phyloP scores from a whole-genome alignment of 176 grass and related monocot genomes.

The Puya raimondii region DNA sequence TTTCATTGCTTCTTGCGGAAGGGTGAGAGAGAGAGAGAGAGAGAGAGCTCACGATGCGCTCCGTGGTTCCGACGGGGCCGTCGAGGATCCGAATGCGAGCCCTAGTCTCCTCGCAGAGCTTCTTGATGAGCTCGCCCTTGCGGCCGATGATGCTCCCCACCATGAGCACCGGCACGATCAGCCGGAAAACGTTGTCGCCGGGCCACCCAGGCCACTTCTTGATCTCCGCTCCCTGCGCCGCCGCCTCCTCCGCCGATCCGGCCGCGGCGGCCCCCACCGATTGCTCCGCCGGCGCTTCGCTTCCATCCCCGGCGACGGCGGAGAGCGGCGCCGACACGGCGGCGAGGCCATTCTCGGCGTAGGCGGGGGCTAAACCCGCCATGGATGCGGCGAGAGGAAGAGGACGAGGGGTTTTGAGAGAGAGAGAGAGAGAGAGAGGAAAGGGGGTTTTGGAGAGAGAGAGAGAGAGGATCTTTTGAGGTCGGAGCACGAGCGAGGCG shows the following conservation, averaged over 20 bases:
- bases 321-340: background rate
- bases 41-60: constrained; percentile 66
- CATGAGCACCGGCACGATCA: constrained; percentile 76
- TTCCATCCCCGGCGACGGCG: constrained; percentile 16
- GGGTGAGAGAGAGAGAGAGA: background rate
- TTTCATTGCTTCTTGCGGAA: background rate
- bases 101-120: constrained; percentile 86
- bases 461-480: too few relatives aligned
- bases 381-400: too few relatives aligned
- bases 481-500: too few relatives aligned
- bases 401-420: too few relatives aligned
- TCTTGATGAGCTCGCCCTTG: constrained; percentile 89
- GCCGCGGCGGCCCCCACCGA: background rate
- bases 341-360: constrained; percentile 22
- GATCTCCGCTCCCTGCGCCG: constrained; percentile 9
- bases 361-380: background rate
- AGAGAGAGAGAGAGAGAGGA: too few relatives aligned
- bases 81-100: constrained; percentile 74
- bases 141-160: constrained; percentile 91
- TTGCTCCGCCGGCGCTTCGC: background rate
- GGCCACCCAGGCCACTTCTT: constrained; percentile 97
- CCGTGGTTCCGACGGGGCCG: constrained; percentile 58
- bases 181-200: constrained; percentile 67
- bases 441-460: too few relatives aligned
- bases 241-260: constrained; percentile 10